Conservation (phyloP, 129 eudicot species). For the Deinandra increscens region DNA sequence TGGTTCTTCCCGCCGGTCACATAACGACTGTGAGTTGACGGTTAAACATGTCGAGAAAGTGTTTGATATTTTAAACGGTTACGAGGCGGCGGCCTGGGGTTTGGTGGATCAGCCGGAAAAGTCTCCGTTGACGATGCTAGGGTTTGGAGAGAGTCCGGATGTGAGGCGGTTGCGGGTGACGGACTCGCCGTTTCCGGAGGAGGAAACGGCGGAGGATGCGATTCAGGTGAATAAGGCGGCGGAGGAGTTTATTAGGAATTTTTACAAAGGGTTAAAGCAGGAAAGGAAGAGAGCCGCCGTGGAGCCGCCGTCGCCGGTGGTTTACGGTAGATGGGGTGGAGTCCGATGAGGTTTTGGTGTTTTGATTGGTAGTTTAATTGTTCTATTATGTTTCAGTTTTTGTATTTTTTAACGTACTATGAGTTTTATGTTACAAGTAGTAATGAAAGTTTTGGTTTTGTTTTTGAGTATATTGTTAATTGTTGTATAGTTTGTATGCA, state of each 20-base stretch:
- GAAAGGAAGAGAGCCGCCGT: slow-evolving; percentile 49
- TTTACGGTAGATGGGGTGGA: slow-evolving; percentile 38
- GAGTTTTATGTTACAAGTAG: slow-evolving; percentile 15
- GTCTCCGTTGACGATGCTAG: slow-evolving; percentile 53
- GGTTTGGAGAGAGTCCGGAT: slow-evolving; percentile 56
- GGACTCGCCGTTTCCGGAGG: slow-evolving; percentile 68
- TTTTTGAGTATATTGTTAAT: neutral
- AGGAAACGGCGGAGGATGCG: slow-evolving; percentile 40
- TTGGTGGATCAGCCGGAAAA: slow-evolving; percentile 19
- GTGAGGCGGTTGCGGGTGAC: slow-evolving; percentile 68
- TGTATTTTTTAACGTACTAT: neutral
- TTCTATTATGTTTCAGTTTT: neutral
- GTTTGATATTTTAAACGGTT: slow-evolving; percentile 42
- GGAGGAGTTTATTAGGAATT: slow-evolving; percentile 73
- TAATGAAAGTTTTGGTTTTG: slow-evolving; percentile 17
- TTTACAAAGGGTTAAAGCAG: slow-evolving; percentile 55
- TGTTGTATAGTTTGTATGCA: neutral
- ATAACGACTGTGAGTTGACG: neutral
- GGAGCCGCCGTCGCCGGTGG: slow-evolving; percentile 53
- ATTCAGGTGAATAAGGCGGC: slow-evolving; percentile 64
- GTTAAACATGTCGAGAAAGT: slow-evolving; percentile 36
- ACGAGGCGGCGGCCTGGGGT: slow-evolving; percentile 22
- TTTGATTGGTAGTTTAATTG: slow-evolving; percentile 16
- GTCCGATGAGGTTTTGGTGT: slow-evolving; percentile 26
- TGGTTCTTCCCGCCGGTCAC: neutral